These are phyloP conservation scores for Auriscalpium vulgare DNA, from an alignment of 768 basidiomycete species.

Conservation along the genomic window DNA sequence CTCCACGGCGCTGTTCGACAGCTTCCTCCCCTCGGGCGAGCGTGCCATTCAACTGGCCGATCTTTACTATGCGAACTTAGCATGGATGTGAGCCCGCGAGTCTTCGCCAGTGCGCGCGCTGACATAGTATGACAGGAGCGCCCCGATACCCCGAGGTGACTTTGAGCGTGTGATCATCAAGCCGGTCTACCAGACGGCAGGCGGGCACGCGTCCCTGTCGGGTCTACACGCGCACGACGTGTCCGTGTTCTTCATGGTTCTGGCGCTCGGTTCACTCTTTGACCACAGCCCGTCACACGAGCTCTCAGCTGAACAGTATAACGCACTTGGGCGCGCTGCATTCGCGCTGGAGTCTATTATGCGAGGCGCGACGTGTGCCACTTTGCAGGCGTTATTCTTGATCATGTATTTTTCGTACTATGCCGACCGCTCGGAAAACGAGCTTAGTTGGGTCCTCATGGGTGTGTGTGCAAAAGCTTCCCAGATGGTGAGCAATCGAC, in stretches of 20 bases:
- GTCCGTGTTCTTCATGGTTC: slow-evolving; percentile 43
- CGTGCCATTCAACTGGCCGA: slow-evolving; percentile 32
- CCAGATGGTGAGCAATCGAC: slow-evolving; percentile 32
- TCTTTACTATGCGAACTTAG: slow-evolving; percentile 36
- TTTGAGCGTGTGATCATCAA: slow-evolving; percentile 33
- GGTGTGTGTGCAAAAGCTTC: slow-evolving; percentile 35
- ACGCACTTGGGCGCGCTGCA: slow-evolving; percentile 40
- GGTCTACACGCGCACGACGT: slow-evolving; percentile 38
- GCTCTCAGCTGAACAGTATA: slow-evolving; percentile 27
- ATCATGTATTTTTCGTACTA: slow-evolving; percentile 34
- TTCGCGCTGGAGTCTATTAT: slow-evolving; percentile 37
- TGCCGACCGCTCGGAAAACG: slow-evolving; percentile 34
- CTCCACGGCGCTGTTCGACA: slow-evolving; percentile 21
- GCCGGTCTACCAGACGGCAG: slow-evolving; percentile 34
- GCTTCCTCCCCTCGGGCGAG: slow-evolving; percentile 8
- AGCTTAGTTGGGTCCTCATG: slow-evolving; percentile 41
- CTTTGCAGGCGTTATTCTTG: slow-evolving; percentile 41
- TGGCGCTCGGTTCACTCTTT: slow-evolving; percentile 40
- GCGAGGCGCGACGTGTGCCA: slow-evolving; percentile 36
- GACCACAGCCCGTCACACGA: slow-evolving; percentile 17
- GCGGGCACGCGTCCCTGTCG: slow-evolving; percentile 24
- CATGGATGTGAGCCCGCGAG: slow-evolving; percentile 38
- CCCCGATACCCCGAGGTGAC: slow-evolving; percentile 36
- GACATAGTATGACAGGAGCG: slow-evolving; percentile 27
- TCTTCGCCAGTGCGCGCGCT: not conserved